Percentiles rank a stretch among this genome's conserved stretches.
Conservation (phyloP, 164 flowering plant species). For the Akebia trifoliata region DNA sequence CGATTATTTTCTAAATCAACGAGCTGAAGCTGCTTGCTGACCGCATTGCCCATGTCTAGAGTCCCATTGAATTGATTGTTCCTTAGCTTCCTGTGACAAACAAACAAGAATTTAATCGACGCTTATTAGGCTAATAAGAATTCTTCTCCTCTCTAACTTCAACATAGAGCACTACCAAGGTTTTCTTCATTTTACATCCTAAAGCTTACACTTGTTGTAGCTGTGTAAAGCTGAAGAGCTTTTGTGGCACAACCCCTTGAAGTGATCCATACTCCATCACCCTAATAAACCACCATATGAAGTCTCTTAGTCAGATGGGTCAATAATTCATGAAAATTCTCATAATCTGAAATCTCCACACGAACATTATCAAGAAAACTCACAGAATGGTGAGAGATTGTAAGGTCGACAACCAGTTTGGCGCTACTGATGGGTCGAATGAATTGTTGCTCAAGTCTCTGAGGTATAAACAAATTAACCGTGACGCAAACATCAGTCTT, state of each 20-base stretch:
- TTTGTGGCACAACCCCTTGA: constrained; percentile 50
- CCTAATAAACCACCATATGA: constrained; percentile 28
- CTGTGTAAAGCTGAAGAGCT: constrained; percentile 59
- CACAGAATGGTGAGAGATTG: constrained; percentile 79
- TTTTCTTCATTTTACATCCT: no score
- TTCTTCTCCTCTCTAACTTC: no score
- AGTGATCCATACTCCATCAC: constrained; percentile 59
- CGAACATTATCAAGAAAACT: constrained; percentile 23
- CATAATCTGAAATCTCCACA: background rate
- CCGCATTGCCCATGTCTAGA: constrained; percentile 52
- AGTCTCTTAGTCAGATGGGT: constrained; percentile 4
- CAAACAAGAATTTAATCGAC: no score
- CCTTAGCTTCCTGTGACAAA: constrained; percentile 68
- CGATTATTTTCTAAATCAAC: constrained; percentile 71
- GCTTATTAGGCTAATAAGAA: no score
- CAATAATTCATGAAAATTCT: no score
- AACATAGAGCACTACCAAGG: no score
- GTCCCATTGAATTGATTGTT: constrained; percentile 61
- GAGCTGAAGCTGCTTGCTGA: constrained; percentile 53
- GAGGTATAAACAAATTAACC: constrained; percentile 4
- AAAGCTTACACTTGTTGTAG: constrained; percentile 77
- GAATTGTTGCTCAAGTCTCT: constrained; percentile 92
- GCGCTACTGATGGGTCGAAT: constrained; percentile 61
- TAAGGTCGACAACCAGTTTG: constrained; percentile 77
- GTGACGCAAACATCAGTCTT: background rate